Base-by-base conservation (phyloP, 2,329 filamentous ascomycete genomes). In the Pseudopyricularia cyperi region DNA sequence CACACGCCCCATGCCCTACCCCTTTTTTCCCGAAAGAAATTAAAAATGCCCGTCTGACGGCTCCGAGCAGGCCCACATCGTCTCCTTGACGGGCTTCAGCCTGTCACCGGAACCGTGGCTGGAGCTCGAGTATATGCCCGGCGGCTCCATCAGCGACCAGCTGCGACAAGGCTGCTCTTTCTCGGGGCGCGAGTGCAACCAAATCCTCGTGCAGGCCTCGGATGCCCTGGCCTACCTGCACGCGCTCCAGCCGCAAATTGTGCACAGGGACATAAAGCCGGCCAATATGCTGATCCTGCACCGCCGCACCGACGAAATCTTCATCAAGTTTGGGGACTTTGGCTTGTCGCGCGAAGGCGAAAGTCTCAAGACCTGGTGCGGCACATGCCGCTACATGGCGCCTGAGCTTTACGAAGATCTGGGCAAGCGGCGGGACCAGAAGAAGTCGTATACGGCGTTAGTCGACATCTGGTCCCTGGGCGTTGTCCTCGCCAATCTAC, bases 391-490 rank as follows among this genome's bases (percentile, higher is more conserved):
- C 66, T 95, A 98, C 64, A 91, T 97, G 55, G 93, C 93, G 1
- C 93, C 93, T 1, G 93, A 98, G 65, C 95, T 98, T 53, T 73
- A 98, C 4, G 85, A 89, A 61, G 86, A 89, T 56, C 82, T 79
- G 17, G 84, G 81, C 60, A 80, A 89, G 55, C 83, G 91, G 57
- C 87, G 87, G 63, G 12, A 12, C 32, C 32, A 33, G 12, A 12
- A 12, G 7, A 12, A 33, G 7, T 12, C 32, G 32, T 98, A 98
- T 69, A 95, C 90, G 52, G 88, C 89, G 61, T 90, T 90, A 3
- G 93, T 98, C 11, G 93, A 98, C 65, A 76, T 97, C 42, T 97
- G 93, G 93, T 95, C 90, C 1, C 76, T 97, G 1, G 93, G 93
- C n/a, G 93, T 98, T 3, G 91, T 97, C 3, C 75, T 98, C 24